A percentile compares a stretch with the other conserved stretches of the same genome.
Evolutionary conservation across 805 yeast genomes (phyloP).

Genomic region (Clavispora carvajalis): DNA sequence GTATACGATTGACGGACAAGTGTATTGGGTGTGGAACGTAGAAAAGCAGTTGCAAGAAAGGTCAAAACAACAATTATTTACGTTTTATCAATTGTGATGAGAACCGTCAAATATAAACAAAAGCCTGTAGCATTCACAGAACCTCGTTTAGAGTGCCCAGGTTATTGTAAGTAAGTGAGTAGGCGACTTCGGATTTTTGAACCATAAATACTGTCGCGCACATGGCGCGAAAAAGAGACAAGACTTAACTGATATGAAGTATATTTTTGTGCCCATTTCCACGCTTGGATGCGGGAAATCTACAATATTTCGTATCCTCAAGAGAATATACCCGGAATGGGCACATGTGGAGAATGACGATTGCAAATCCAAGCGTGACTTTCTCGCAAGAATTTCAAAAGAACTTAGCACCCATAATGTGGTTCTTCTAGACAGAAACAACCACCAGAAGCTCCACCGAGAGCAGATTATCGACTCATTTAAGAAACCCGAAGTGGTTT

Average conservation of each 20-base stretch:
- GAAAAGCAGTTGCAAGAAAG: neutral
- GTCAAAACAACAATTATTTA: neutral
- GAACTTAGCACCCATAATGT: constrained; percentile 32
- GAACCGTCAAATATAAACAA: no score
- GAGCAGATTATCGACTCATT: constrained; percentile 55
- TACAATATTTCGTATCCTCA: constrained; percentile 62
- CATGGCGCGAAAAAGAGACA: no score
- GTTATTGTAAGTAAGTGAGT: no score
- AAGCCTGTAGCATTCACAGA: no score
- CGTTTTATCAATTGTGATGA: neutral
- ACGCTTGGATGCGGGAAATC: constrained; percentile 96
- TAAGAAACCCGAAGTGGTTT: constrained; percentile 38
- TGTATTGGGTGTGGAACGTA: neutral
- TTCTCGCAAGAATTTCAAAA: constrained; percentile 43
- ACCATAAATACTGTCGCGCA: no score
- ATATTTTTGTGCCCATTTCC: constrained; percentile 74
- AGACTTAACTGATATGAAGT: no score
- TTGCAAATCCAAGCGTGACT: constrained; percentile 41
- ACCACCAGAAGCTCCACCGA: constrained; percentile 70
- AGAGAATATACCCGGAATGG: constrained; percentile 51
- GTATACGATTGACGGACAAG: neutral
- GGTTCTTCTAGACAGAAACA: constrained; percentile 78
- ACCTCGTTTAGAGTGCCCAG: no score
- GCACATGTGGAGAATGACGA: constrained; percentile 81
- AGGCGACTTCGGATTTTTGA: no score